Base-by-base conservation (phyloP, 768 basidiomycete genomes). In the Leccinum boreale region DNA sequence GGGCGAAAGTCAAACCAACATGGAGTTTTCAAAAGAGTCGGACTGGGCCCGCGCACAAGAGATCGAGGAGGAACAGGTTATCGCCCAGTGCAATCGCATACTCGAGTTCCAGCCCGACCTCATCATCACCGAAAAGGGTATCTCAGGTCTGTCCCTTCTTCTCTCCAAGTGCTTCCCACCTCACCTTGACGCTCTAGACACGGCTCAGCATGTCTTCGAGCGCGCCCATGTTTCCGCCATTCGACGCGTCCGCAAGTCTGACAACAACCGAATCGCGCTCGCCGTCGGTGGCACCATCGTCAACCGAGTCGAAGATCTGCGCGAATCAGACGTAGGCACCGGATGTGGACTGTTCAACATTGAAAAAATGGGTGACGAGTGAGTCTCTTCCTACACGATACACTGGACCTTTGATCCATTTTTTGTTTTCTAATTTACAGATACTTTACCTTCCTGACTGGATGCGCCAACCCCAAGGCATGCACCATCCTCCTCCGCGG, bases 401-500 rank as follows among this genome's bases (percentile, higher is more conserved):
- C 29, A 5, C 14, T 35, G 14, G 14, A 35, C 33, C 1, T 35
- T 35, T 5, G 5, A 17, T n/a, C 8, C 17, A 39, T 17, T 0
- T 17, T 7, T 15, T 9, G 28, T 28, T 28, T 10, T 28, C 28
- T 33, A 14, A 33, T 33, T 35, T 12, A 35, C 14, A 92, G 93
- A 73, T 98, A 98, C 79, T 99, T 98, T 73, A 89, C 95, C 29
- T 98, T 98, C 85, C 81, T 98, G 51, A 91, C 89, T n/a, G 85
- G 93, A 69, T 99, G 97, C 77, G 75, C 77, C 35, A 78, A 81
- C 14, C 97, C 97, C 5, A 96, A 97, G 77, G 97, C 96, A 1
- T 98, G 97, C 81, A 98, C 96, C 11, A 94, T 98, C 75, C 85
- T 99, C 49, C 89, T 99, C 14, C 93, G 96, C 44, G 95, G 97